Percentiles rank a stretch among this genome's conserved stretches.
Conservation (phyloP, 2,329 filamentous ascomycete genomes). For the Pyrenophora tritici-repentis region DNA sequence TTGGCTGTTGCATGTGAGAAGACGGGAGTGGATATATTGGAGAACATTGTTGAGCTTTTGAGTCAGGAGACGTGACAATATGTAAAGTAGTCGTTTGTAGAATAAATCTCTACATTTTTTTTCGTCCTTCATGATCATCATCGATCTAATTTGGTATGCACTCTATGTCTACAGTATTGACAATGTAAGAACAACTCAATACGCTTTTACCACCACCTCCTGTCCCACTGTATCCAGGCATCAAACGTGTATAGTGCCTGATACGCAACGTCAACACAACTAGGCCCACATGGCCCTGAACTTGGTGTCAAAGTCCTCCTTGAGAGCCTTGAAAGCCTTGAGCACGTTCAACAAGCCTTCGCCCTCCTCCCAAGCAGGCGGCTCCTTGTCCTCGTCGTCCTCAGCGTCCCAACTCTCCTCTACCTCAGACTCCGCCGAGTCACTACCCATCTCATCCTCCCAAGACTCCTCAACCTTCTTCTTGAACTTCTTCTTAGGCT, state of each 20-base stretch:
- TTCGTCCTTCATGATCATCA: background rate
- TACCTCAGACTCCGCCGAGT: conserved; percentile 29
- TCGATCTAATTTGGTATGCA: background rate
- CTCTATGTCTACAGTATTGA: background rate
- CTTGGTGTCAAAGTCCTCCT: conserved; percentile 66
- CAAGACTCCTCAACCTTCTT: conserved; percentile 49
- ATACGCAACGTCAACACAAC: background rate
- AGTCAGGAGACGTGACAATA: background rate
- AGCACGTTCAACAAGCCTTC: conserved; percentile 61
- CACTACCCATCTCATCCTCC: conserved; percentile 45
- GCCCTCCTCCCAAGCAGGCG: conserved; percentile 51
- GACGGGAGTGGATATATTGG: conserved; percentile 29
- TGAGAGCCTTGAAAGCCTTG: conserved; percentile 62
- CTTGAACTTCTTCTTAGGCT: conserved; percentile 46
- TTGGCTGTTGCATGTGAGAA: conserved; percentile 30
- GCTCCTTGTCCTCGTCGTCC: conserved; percentile 27
- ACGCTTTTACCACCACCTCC: background rate
- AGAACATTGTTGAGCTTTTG: conserved; percentile 32
- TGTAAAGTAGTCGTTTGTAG: background rate
- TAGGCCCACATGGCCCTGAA: conserved; percentile 67
- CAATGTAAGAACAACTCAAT: background rate
- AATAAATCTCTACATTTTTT: background rate
- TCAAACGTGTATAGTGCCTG: too few species aligned
- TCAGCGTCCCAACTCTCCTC: conserved; percentile 40
- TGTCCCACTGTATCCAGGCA: too few species aligned